Percentiles rank a stretch among this genome's conserved stretches.
Conservation (phyloP, 169 alveolate species). For the Theileria equi region DNA sequence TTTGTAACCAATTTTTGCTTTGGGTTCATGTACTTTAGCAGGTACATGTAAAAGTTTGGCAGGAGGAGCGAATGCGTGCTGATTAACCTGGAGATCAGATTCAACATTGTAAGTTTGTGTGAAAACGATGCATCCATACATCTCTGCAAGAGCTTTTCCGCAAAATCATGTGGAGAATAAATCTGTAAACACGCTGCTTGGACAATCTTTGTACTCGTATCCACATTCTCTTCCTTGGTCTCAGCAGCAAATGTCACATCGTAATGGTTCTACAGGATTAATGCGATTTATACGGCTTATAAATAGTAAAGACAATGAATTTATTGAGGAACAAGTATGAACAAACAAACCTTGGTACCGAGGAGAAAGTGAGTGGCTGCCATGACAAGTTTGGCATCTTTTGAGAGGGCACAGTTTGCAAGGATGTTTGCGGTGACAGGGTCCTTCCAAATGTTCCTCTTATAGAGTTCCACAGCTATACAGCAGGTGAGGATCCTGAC, state of each 20-base stretch:
- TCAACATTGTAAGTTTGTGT: conserved; percentile 31
- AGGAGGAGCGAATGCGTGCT: conserved; percentile 25
- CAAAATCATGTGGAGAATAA: conserved; percentile 31
- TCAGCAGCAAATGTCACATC: conserved; percentile 43
- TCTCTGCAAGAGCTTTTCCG: conserved; percentile 36
- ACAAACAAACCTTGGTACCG: conserved; percentile 18
- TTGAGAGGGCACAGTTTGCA: conserved; percentile 55
- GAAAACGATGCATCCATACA: conserved; percentile 12
- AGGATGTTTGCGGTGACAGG: conserved; percentile 51
- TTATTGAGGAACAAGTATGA: not conserved
- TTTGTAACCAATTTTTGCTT: conserved; percentile 82
- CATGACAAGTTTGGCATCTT: conserved; percentile 22
- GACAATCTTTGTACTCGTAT: conserved; percentile 6
- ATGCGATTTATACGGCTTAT: not conserved
- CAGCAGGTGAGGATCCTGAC: conserved; percentile 58
- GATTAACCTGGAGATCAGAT: conserved; percentile 37
- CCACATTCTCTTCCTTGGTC: conserved; percentile 12
- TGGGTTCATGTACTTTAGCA: conserved; percentile 73
- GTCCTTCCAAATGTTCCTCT: conserved; percentile 64
- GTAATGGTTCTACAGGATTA: conserved; percentile 24
- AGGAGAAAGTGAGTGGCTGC: conserved; percentile 52
- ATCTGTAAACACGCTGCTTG: conserved; percentile 26
- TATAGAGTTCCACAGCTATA: conserved; percentile 64
- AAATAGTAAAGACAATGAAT: not conserved
- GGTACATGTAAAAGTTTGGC: conserved; percentile 53